A percentile compares a stretch with the other conserved stretches of the same genome.
These are phyloP conservation scores for Allantophomopsis cytisporea DNA, from an alignment of 2,329 filamentous ascomycete species.

Conservation along the genomic window DNA sequence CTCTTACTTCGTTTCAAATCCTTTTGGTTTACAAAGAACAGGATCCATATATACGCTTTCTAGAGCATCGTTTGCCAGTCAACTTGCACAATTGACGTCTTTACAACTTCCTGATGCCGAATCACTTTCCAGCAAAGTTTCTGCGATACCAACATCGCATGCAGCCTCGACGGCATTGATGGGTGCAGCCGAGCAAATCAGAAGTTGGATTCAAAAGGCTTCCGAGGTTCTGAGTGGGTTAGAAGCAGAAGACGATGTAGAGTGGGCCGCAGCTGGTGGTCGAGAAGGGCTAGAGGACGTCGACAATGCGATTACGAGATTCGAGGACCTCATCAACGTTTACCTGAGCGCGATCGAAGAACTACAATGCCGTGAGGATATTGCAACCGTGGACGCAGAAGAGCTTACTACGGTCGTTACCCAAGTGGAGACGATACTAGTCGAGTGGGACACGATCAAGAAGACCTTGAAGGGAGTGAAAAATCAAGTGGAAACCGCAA, in stretches of 20 bases:
- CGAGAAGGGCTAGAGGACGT: constrained; percentile 65
- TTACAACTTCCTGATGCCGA: constrained; percentile 79
- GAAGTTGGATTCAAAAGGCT: constrained; percentile 86
- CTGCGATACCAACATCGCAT: constrained; percentile 71
- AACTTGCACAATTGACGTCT: constrained; percentile 83
- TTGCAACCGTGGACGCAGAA: constrained; percentile 52
- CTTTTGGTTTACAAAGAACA: constrained; percentile 50
- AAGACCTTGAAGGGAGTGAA: constrained; percentile 67
- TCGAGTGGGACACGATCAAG: constrained; percentile 76
- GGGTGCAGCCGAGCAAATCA: constrained; percentile 82
- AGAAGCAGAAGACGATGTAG: constrained; percentile 92
- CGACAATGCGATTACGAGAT: constrained; percentile 63
- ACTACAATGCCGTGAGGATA: constrained; percentile 67
- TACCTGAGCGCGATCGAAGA: constrained; percentile 93
- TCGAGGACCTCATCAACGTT: constrained; percentile 80
- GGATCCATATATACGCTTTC: constrained; percentile 92
- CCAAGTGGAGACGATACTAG: constrained; percentile 81
- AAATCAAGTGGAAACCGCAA: constrained; percentile 84
- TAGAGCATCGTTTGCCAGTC: constrained; percentile 81
- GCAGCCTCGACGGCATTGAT: constrained; percentile 74
- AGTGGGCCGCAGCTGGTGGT: constrained; percentile 87
- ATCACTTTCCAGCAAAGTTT: constrained; percentile 70
- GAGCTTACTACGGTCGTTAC: constrained; percentile 64
- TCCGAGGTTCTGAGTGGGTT: constrained; percentile 78
- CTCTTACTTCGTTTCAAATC: constrained; percentile 44